A percentile compares a stretch with the other conserved stretches of the same genome.
These are phyloP conservation scores for Magnaporthales sp. DNA, from an alignment of 2,329 filamentous ascomycete genomes.

Conservation along the genomic window DNA sequence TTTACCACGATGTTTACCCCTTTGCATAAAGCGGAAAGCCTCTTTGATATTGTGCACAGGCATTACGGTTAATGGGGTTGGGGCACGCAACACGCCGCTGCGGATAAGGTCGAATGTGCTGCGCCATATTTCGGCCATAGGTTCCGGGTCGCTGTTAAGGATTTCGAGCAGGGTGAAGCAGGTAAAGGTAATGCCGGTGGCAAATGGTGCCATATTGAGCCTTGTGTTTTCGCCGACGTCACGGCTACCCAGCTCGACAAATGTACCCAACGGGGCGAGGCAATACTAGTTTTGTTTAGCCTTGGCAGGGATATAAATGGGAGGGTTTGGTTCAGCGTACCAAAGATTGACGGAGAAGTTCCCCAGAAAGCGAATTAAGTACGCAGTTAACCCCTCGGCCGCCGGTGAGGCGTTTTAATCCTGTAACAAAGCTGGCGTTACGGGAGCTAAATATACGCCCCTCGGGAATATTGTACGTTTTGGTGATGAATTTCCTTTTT, in stretches of 20 bases:
- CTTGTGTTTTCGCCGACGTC: neutral
- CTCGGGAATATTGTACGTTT: conserved; percentile 20
- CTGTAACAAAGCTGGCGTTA: conserved; percentile 18
- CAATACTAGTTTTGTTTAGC: conserved; percentile 17
- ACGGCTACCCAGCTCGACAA: conserved; percentile 4
- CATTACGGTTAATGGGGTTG: neutral
- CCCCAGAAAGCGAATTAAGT: conserved; percentile 3
- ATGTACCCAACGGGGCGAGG: neutral
- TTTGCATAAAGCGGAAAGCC: conserved; percentile 1
- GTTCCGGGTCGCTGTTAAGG: neutral
- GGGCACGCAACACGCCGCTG: neutral
- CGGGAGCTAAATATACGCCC: conserved; percentile 25
- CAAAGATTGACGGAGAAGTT: neutral
- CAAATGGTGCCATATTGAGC: neutral
- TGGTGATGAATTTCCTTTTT: conserved; percentile 23
- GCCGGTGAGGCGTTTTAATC: conserved; percentile 12
- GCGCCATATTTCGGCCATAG: neutral
- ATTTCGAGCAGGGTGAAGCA: neutral
- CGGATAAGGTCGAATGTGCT: neutral
- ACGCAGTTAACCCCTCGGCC: conserved; percentile 4
- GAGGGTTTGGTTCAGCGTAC: neutral
- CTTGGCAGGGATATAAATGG: neutral
- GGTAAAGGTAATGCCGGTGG: neutral
- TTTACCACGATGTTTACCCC: conserved; percentile 3
- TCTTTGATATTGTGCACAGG: neutral